These are phyloP conservation scores for Phytophthora pistaciae DNA, from an alignment of 352 stramenopile species.

Conservation along the genomic window DNA sequence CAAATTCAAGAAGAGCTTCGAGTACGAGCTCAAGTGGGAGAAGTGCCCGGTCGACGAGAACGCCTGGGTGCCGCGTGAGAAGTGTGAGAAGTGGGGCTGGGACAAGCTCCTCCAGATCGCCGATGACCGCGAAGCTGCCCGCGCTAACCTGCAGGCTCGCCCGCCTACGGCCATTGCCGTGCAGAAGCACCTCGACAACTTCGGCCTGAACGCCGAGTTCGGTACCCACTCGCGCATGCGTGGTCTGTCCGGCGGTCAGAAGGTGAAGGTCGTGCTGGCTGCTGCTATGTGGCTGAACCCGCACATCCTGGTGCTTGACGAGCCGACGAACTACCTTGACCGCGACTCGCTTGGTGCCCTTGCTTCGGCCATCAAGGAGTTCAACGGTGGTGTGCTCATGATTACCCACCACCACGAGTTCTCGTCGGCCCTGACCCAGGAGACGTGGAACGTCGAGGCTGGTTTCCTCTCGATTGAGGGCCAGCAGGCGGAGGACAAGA, in stretches of 20 bases:
- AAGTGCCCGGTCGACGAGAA: constrained; percentile 96
- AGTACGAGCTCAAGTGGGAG: constrained; percentile 98
- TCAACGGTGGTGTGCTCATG: constrained; percentile 98
- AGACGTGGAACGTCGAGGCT: constrained; percentile 95
- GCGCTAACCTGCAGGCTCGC: constrained; percentile 93
- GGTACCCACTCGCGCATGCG: constrained; percentile 98
- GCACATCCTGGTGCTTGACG: constrained; percentile 96
- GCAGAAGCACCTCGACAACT: constrained; percentile 97
- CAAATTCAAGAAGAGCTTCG: constrained; percentile 95
- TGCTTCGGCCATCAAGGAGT: constrained; percentile 96
- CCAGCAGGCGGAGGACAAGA: constrained; percentile 87
- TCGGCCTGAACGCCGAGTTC: constrained; percentile 97
- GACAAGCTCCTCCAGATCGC: constrained; percentile 97
- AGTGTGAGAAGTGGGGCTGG: constrained; percentile 97
- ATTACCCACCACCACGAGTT: constrained; percentile 99
- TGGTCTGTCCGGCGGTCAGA: constrained; percentile 98
- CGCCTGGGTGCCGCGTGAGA: constrained; percentile 94
- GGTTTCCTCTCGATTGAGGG: constrained; percentile 91
- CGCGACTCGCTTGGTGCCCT: constrained; percentile 97
- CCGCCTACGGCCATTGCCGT: constrained; percentile 96
- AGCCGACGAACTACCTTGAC: constrained; percentile 97
- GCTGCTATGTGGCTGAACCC: constrained; percentile 98
- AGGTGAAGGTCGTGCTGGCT: constrained; percentile 98
- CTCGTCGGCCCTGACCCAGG: constrained; percentile 93
- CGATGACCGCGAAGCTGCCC: constrained; percentile 95